Conservation (phyloP, 495 filamentous ascomycete genomes). For the Neurospora sp. region DNA sequence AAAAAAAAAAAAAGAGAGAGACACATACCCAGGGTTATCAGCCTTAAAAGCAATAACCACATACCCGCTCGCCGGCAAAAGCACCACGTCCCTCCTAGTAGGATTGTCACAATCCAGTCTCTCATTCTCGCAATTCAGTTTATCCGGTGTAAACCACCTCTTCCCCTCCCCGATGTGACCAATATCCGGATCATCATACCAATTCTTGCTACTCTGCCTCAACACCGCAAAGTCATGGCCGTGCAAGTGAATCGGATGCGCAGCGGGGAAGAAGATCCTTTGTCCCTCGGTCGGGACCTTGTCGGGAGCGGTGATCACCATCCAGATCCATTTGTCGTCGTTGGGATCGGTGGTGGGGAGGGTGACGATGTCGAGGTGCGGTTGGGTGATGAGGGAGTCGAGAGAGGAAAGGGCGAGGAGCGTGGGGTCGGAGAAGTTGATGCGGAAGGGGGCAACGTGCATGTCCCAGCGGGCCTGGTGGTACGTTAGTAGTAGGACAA, state of each 20-base stretch:
- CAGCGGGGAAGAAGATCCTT: slow-evolving; percentile 2
- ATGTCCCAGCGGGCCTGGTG: slow-evolving; percentile 2
- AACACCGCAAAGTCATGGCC: slow-evolving; percentile 50
- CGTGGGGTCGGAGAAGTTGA: slow-evolving; percentile 34
- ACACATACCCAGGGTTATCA: slow-evolving; percentile 23
- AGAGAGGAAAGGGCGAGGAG: slow-evolving; percentile 1
- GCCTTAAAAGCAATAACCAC: slow-evolving; percentile 29
- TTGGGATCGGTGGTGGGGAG: not conserved
- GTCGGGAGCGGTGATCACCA: slow-evolving; percentile 8
- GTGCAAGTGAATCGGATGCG: slow-evolving; percentile 44
- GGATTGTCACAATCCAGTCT: slow-evolving; percentile 18
- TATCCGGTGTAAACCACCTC: not conserved
- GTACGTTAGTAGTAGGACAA: no score
- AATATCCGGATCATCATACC: slow-evolving; percentile 1
- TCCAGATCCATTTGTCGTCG: slow-evolving; percentile 6
- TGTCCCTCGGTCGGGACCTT: not conserved
- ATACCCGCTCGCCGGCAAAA: slow-evolving; percentile 24
- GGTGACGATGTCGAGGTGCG: slow-evolving; percentile 2
- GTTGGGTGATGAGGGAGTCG: not conserved
- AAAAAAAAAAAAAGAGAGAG: not conserved
- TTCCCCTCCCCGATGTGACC: not conserved
- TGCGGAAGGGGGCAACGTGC: slow-evolving; percentile 13
- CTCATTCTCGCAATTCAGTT: not conserved
- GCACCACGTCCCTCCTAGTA: slow-evolving; percentile 16
- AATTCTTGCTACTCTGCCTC: slow-evolving; percentile 9